Evolutionary conservation across 1,139 yeast genomes (phyloP).

Genomic region (Protomyces gravidus): DNA sequence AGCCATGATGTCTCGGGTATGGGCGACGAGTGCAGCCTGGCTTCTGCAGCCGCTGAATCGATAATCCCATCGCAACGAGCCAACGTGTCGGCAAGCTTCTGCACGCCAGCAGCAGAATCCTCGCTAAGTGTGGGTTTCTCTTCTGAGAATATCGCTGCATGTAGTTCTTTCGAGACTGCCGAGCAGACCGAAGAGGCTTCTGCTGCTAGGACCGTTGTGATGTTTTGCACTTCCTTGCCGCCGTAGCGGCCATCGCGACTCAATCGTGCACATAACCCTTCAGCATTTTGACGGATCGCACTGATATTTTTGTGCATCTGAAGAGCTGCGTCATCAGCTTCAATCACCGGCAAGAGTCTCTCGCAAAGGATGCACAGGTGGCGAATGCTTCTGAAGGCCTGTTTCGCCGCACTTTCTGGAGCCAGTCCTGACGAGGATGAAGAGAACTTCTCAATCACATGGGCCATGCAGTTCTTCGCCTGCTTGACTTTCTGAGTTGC

Average conservation of each 20-base stretch:
- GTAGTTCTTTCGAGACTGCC: background rate
- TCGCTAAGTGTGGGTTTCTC: background rate
- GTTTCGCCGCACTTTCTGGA: background rate
- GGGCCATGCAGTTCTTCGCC: background rate
- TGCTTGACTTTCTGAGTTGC: background rate
- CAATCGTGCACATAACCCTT: no score
- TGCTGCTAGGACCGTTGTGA: background rate
- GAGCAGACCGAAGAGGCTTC: background rate
- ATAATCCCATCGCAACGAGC: background rate
- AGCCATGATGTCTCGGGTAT: background rate
- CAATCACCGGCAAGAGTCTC: background rate
- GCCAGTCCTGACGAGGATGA: background rate
- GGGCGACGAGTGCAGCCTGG: background rate
- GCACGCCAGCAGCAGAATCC: background rate
- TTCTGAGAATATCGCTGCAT: background rate
- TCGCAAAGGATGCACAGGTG: background rate
- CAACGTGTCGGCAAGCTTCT: background rate
- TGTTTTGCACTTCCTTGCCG: background rate
- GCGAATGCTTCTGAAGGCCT: background rate
- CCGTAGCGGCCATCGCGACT: no score
- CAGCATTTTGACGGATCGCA: background rate
- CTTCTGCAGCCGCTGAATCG: background rate
- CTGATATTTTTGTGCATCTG: background rate
- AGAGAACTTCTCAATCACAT: background rate
- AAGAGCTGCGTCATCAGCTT: background rate